phyloP scores from a whole-genome alignment of 495 filamentous ascomycete species.

The Aspergillus egyptiacus region DNA sequence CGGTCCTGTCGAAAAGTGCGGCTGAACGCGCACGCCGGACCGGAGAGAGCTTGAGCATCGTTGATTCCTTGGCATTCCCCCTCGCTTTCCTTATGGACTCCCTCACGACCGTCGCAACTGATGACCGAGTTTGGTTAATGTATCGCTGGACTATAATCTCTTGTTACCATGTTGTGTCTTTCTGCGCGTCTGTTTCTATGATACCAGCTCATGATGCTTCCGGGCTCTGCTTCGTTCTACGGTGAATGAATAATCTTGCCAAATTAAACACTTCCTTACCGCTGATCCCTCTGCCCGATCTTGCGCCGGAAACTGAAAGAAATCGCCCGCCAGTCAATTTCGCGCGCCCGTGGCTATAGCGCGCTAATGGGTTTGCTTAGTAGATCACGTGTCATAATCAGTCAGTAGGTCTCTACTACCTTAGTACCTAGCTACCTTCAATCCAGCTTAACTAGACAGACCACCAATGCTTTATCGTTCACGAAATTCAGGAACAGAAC shows the following conservation, averaged over 20 bases:
- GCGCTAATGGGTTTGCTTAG: not conserved
- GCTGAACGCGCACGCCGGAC: conserved; percentile 10
- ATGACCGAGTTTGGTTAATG: conserved; percentile 21
- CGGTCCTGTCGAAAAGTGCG: conserved; percentile 4
- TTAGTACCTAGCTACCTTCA: no score
- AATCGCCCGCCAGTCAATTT: not conserved
- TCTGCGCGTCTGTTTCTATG: conserved; percentile 20
- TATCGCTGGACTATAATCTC: conserved; percentile 16
- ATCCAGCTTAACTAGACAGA: no score
- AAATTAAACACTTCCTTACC: conserved; percentile 31
- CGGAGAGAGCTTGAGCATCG: conserved; percentile 26
- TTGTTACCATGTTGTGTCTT: conserved; percentile 21
- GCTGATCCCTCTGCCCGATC: not conserved
- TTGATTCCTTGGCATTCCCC: conserved; percentile 22
- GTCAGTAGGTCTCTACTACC: no score
- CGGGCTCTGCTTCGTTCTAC: conserved; percentile 27
- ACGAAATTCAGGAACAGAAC: not conserved
- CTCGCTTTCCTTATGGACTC: not conserved
- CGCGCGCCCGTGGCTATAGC: not conserved
- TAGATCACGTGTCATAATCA: no score
- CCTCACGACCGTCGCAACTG: not conserved
- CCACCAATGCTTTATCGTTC: no score
- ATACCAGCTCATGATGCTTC: conserved; percentile 41
- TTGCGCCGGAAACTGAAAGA: not conserved
- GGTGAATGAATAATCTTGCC: conserved; percentile 26